Evolutionary conservation across 352 stramenopile species (phyloP).

Genomic region (Pythium aquatile): DNA sequence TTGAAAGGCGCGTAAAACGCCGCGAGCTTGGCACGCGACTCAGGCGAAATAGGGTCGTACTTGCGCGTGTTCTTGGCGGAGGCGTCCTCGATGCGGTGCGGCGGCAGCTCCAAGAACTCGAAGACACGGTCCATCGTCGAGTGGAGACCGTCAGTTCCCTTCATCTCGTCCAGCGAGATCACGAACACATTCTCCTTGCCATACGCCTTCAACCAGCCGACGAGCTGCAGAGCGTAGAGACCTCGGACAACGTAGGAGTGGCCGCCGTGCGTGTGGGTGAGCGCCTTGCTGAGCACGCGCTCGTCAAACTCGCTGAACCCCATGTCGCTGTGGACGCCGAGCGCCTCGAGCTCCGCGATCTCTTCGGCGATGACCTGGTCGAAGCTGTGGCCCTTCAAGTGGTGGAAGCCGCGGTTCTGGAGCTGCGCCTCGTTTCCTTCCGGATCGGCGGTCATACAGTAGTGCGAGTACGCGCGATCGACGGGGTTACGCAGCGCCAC

Average conservation of each 20-base stretch:
- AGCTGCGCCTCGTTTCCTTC: slow-evolving; percentile 76
- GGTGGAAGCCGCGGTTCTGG: slow-evolving; percentile 71
- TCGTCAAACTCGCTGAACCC: slow-evolving; percentile 65
- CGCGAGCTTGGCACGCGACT: slow-evolving; percentile 53
- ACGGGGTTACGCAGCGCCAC: slow-evolving; percentile 82
- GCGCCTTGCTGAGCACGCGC: slow-evolving; percentile 45
- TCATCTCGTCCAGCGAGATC: slow-evolving; percentile 94
- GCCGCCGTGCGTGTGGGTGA: slow-evolving; percentile 61
- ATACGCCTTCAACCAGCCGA: slow-evolving; percentile 92
- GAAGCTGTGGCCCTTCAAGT: slow-evolving; percentile 60
- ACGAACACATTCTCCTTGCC: slow-evolving; percentile 89
- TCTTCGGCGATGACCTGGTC: slow-evolving; percentile 77
- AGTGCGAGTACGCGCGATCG: slow-evolving; percentile 87
- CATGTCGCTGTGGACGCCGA: slow-evolving; percentile 77
- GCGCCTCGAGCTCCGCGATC: slow-evolving; percentile 52
- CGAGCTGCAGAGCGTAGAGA: slow-evolving; percentile 94
- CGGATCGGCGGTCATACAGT: slow-evolving; percentile 83
- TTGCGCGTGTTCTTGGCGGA: slow-evolving; percentile 87
- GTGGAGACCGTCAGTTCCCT: slow-evolving; percentile 57
- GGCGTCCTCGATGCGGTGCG: slow-evolving; percentile 76
- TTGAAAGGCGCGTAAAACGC: slow-evolving; percentile 87
- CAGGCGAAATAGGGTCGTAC: slow-evolving; percentile 70
- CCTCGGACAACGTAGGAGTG: slow-evolving; percentile 86
- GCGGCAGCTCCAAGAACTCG: slow-evolving; percentile 79
- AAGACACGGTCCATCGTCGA: slow-evolving; percentile 84